Percentiles rank a stretch among this genome's conserved stretches.
phyloP scores from a whole-genome alignment of 306 rosid genomes.

The Cucurbita moschata region DNA sequence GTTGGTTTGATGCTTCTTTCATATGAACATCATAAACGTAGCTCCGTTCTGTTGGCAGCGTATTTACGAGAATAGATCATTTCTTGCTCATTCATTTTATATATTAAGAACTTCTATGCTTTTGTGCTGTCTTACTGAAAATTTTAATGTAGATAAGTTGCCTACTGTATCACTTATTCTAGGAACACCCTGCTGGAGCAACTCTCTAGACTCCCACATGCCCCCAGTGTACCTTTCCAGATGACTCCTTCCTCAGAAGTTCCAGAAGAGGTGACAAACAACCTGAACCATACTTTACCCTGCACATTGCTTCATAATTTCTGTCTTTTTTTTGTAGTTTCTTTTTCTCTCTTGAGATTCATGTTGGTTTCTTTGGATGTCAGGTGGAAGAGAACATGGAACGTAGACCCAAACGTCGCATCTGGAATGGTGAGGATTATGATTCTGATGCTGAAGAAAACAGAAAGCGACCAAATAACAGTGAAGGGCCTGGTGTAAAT shows the following conservation, averaged over 20 bases:
- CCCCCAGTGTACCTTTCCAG: slow-evolving; percentile 78
- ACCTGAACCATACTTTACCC: neutral
- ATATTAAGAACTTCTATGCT: neutral
- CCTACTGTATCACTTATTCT: neutral
- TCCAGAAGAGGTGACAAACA: slow-evolving; percentile 57
- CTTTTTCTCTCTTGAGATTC: slow-evolving; percentile 11
- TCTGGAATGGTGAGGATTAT: slow-evolving; percentile 66
- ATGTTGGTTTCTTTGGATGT: slow-evolving; percentile 12
- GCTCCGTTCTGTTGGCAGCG: too few relatives aligned
- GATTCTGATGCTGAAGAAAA: slow-evolving; percentile 68
- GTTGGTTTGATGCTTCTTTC: neutral
- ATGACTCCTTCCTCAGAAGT: slow-evolving; percentile 37
- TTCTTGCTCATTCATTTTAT: neutral
- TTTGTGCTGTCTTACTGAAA: neutral
- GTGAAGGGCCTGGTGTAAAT: neutral
- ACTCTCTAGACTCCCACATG: slow-evolving; percentile 58
- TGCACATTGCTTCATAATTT: neutral
- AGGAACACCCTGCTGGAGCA: slow-evolving; percentile 59
- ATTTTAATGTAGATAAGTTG: neutral
- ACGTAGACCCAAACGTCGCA: slow-evolving; percentile 58
- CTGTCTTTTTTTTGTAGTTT: neutral
- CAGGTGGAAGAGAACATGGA: slow-evolving; percentile 64
- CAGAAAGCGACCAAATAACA: neutral
- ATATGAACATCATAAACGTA: neutral
- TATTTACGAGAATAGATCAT: neutral